Base-by-base conservation (phyloP, 2,329 filamentous ascomycete species). In the Ceratocystis cacaofunesta region DNA sequence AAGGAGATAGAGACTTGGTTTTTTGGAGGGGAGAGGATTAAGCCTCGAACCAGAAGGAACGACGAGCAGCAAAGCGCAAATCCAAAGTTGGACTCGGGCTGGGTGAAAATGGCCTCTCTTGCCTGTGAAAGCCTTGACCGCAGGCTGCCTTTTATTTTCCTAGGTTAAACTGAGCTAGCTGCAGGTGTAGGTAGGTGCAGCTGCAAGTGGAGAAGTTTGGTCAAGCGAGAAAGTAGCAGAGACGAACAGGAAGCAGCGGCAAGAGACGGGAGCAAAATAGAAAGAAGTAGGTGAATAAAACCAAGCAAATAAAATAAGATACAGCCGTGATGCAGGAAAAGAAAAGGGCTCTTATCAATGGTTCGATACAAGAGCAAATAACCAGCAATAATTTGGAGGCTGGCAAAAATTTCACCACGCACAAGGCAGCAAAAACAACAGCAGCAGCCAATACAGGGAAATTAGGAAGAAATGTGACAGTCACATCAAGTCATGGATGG, bases 131-230 rank as follows among this genome's bases (percentile, higher is more conserved):
- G 55, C 55, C 12, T 58, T 58, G 55, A n/a, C 55, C 55, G 15
- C 28, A 58, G 55, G 55, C 55, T 36, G 52, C 52, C 52, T 58
- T 30, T 58, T 32, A 32, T 8, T 58, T 2, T 30, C n/a, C 55
- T 19, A 58, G 28, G 55, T 58, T 58, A 36, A 58, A 58, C 55
- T 36, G 55, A 58, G 55, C 25, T 58, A 58, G 28, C 55, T 58
- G 55, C 55, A 58, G 55, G 55, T 58, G n/a, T 50, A 57, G 52
- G 52, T 57, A 57, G 52, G 22, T 57, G 52, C 52, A 30, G 52
- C 4, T 58, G 55, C 55, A 58, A 58, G 55, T 58, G 55, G 55
- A 36, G 55, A 36, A 12, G 15, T 25, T 52, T 52, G 22, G 48
- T 52, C 2, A n/a, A n/a, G 12, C 55, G 32, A 58, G 15, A 32